Conservation (phyloP, 306 rosid species). For the Begonia peltatifolia region DNA sequence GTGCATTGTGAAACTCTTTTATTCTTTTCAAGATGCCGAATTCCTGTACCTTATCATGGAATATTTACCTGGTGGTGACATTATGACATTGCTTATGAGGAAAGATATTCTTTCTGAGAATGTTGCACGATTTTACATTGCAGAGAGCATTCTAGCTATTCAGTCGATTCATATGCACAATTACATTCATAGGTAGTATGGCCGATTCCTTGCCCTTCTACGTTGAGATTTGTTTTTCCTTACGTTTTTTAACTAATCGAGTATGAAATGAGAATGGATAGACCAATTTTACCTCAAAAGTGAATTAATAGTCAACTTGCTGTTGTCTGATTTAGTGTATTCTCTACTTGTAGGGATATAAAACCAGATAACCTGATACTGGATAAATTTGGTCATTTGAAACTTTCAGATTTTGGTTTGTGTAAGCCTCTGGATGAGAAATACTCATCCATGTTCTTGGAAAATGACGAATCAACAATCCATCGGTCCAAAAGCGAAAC, state of each 20-base stretch:
- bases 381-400: slow-evolving; percentile 89
- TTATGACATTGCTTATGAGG: slow-evolving; percentile 96
- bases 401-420: slow-evolving; percentile 99
- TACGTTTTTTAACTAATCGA: not conserved
- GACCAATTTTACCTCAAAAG: too few species aligned
- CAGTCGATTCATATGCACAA: slow-evolving; percentile 93
- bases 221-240: not conserved
- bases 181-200: slow-evolving; percentile 69
- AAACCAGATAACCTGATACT: slow-evolving; percentile 96
- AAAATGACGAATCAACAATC: slow-evolving; percentile 52
- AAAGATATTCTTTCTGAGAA: slow-evolving; percentile 91
- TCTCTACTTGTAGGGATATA: slow-evolving; percentile 72
- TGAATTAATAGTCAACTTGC: not conserved
- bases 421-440: slow-evolving; percentile 95
- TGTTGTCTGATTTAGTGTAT: slow-evolving; percentile 4
- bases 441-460: slow-evolving; percentile 74
- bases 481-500: slow-evolving; percentile 51
- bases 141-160: slow-evolving; percentile 94
- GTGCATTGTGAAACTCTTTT: slow-evolving; percentile 88
- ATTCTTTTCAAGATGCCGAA: slow-evolving; percentile 96
- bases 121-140: slow-evolving; percentile 88
- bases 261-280: too few species aligned
- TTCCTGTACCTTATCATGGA: slow-evolving; percentile 97
- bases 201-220: not conserved
- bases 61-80: slow-evolving; percentile 98